Base-by-base conservation (phyloP, 495 filamentous ascomycete genomes). In the Terfezia boudieri region DNA sequence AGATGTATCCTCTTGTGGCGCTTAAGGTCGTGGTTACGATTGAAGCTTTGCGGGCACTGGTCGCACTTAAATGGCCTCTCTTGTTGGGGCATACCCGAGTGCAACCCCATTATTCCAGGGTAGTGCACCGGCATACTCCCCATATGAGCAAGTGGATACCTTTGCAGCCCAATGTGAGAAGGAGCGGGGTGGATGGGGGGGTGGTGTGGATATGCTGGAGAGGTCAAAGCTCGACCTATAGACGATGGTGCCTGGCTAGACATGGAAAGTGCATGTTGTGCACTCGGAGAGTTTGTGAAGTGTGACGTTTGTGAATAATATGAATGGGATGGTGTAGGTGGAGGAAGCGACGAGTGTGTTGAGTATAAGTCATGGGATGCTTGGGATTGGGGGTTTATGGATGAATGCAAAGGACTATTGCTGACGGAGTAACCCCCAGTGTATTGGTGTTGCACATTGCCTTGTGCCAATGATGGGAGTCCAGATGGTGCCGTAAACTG, bases 21-120 rank as follows among this genome's bases (percentile, higher is more conserved):
- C 67, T 98, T 98, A 53, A 98, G 70, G 63, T 98, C 92, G 63
- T 98, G 92, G 55, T 98, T 98, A 7, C 90, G 74, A 65, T 94
- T 98, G 74, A 98, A 98, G 53, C 83, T 84, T 62, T 92, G 84
- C 0, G 83, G 79, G 61, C 92, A 98, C 62, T 82, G 72, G 60
- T 95, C 86, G 65, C 90, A 98, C 62, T 90, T 90, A 71, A 90
- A 98, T 0, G 92, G 90, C 8, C 89, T 76, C 56, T 98, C 90
- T 55, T 80, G 80, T 7, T 75, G 71, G n/a, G 62, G 61, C 23
- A 50, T 53, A 6, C 58, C 57, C 5, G 58, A 52, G 38, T 64
- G 61, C 16, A 60, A 60, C 43, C 55, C 55, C 16, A 61, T 46
- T 55, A 61, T 61, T 20, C 59, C 56, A 11, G 55, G 52, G 53